phyloP scores from a whole-genome alignment of 1,139 yeast species.

The Kluyveromyces marxianus region DNA sequence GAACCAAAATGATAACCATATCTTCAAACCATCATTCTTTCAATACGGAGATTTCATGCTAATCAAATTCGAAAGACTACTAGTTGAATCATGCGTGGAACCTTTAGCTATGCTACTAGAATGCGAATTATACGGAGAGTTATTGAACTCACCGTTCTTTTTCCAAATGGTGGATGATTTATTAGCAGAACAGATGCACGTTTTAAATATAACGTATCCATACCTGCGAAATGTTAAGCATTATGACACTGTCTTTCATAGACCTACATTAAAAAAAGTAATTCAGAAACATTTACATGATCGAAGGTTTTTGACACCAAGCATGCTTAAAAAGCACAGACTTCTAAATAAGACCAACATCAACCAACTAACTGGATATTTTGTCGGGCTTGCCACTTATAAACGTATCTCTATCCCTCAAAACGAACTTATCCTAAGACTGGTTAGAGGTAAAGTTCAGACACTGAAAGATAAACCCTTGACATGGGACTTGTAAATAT shows the following conservation, averaged over 20 bases:
- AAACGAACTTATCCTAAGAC: conserved; percentile 41
- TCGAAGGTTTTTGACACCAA: conserved; percentile 41
- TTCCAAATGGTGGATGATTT: conserved; percentile 34
- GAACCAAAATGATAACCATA: conserved; percentile 4
- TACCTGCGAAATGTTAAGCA: conserved; percentile 32
- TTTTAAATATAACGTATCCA: conserved; percentile 37
- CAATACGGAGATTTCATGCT: conserved; percentile 44
- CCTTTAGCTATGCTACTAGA: conserved; percentile 64
- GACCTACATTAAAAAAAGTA: conserved; percentile 33
- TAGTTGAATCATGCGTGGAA: conserved; percentile 68
- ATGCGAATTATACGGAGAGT: conserved; percentile 56
- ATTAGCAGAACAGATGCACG: conserved; percentile 41
- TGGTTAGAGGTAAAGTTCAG: conserved; percentile 40
- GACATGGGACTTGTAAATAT: conserved; percentile 4
- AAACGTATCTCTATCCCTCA: conserved; percentile 37
- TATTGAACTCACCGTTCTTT: conserved; percentile 37
- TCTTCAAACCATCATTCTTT: conserved; percentile 8
- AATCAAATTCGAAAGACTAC: conserved; percentile 59
- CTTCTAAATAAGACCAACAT: conserved; percentile 52
- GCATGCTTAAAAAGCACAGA: conserved; percentile 61
- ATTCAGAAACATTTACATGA: conserved; percentile 18
- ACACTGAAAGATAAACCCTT: conserved; percentile 15
- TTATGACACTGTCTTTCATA: conserved; percentile 35
- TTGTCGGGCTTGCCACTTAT: conserved; percentile 43
- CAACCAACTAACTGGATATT: conserved; percentile 59